phyloP scores from a whole-genome alignment of 441 rosid species.

The Croton setiger region DNA sequence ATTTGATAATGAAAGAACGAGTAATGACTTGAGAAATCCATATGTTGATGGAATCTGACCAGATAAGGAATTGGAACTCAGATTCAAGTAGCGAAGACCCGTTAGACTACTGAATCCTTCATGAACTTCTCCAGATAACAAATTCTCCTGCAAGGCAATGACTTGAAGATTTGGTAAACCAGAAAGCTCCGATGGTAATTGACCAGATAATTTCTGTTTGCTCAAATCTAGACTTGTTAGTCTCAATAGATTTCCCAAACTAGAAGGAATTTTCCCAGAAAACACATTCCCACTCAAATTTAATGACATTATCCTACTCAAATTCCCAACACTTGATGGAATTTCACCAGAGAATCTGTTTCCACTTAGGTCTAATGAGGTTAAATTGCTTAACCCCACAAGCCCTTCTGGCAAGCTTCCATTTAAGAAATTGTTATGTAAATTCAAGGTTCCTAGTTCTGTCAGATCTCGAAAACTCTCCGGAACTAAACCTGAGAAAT shows the following conservation, averaged over 20 bases:
- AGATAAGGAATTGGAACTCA: constrained; percentile 62
- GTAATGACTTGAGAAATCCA: constrained; percentile 66
- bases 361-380: constrained; percentile 63
- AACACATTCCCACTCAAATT: constrained; percentile 72
- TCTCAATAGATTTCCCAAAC: constrained; percentile 65
- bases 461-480: constrained; percentile 44
- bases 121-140: constrained; percentile 63
- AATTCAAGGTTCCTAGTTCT: constrained; percentile 47
- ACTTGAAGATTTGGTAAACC: constrained; percentile 87
- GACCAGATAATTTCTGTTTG: constrained; percentile 78
- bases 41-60: constrained; percentile 74
- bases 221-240: constrained; percentile 75
- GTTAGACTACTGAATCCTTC: constrained; percentile 92
- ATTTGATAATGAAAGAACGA: constrained; percentile 63
- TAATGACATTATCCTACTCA: constrained; percentile 49
- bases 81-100: constrained; percentile 64
- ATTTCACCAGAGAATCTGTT: constrained; percentile 65
- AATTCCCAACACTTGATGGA: constrained; percentile 60
- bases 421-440: constrained; percentile 51
- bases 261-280: constrained; percentile 63
- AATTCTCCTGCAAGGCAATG: constrained; percentile 83
- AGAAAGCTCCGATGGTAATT: constrained; percentile 64
- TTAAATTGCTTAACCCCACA: constrained; percentile 53
- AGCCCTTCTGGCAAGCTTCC: constrained; percentile 71
- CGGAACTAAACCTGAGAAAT: constrained; percentile 62